Conservation (phyloP, 495 filamentous ascomycete genomes). For the Oidiodendron maius region DNA sequence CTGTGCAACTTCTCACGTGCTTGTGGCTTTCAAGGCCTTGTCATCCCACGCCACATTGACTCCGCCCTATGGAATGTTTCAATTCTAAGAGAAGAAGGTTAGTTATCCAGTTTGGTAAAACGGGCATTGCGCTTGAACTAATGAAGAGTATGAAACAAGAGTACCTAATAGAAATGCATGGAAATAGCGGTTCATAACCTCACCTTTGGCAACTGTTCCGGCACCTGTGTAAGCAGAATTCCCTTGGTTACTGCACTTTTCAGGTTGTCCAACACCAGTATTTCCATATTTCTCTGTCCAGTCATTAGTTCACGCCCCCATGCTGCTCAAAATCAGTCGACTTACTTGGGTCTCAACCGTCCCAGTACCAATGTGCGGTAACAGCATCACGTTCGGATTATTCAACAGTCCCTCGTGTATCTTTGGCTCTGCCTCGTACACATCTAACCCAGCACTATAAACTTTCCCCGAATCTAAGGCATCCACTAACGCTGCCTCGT, state of each 20-base stretch:
- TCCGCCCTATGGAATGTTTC: too few species aligned
- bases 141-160: too few species aligned
- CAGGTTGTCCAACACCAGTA: slow-evolving; percentile 64
- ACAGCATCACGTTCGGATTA: slow-evolving; percentile 57
- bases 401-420: slow-evolving; percentile 55
- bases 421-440: slow-evolving; percentile 63
- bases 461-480: slow-evolving; percentile 53
- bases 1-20: too few species aligned
- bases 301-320: not conserved
- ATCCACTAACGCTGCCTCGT: slow-evolving; percentile 64
- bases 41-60: too few species aligned
- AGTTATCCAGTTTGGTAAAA: too few species aligned
- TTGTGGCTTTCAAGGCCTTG: too few species aligned
- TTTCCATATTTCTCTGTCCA: slow-evolving; percentile 65
- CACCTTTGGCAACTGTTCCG: slow-evolving; percentile 46
- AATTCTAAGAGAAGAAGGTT: too few species aligned
- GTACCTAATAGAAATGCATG: too few species aligned
- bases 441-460: slow-evolving; percentile 55
- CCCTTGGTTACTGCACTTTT: slow-evolving; percentile 58
- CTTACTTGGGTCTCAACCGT: slow-evolving; percentile 52
- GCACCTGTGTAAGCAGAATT: slow-evolving; percentile 59
- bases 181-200: too few species aligned
- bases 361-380: slow-evolving; percentile 69
- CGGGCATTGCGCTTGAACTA: too few species aligned
- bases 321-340: slow-evolving; percentile 41